Percentiles rank a stretch among this genome's conserved stretches.
These are phyloP conservation scores for Imleria badia DNA, from an alignment of 768 basidiomycete genomes.

Conservation along the genomic window DNA sequence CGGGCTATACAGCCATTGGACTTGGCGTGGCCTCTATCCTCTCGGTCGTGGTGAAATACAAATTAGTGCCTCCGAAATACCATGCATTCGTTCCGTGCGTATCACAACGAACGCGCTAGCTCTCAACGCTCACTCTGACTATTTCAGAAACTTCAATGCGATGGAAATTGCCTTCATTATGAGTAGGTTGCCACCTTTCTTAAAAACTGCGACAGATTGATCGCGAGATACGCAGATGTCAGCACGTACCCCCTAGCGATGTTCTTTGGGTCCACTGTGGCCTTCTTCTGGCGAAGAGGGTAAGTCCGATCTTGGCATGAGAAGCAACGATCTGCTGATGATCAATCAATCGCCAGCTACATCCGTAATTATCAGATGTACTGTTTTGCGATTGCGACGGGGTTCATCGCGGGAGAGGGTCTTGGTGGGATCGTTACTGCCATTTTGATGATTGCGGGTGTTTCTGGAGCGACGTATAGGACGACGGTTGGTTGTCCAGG, in stretches of 20 bases:
- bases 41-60: constrained; percentile 1
- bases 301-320: not conserved
- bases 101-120: not conserved
- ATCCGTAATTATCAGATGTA: constrained; percentile 14
- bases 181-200: not conserved
- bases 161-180: not conserved
- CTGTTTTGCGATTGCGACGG: constrained; percentile 39
- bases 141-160: not conserved
- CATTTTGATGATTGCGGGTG: constrained; percentile 29
- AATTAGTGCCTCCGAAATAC: not conserved
- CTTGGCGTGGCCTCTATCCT: not conserved
- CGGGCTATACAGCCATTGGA: not conserved
- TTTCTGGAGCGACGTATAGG: constrained; percentile 26
- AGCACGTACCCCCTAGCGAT: not conserved
- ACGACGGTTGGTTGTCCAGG: constrained; percentile 32
- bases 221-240: not conserved
- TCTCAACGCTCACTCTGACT: not conserved
- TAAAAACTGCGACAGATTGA: not conserved
- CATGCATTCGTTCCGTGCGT: constrained; percentile 6
- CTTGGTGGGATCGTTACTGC: constrained; percentile 37
- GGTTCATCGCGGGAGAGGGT: constrained; percentile 39
- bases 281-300: not conserved
- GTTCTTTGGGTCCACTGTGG: not conserved
- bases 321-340: not conserved
- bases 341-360: not conserved